These are phyloP conservation scores for Pseudopyrenochaeta lycopersici DNA, from an alignment of 2,329 filamentous ascomycete genomes.

Conservation along the genomic window DNA sequence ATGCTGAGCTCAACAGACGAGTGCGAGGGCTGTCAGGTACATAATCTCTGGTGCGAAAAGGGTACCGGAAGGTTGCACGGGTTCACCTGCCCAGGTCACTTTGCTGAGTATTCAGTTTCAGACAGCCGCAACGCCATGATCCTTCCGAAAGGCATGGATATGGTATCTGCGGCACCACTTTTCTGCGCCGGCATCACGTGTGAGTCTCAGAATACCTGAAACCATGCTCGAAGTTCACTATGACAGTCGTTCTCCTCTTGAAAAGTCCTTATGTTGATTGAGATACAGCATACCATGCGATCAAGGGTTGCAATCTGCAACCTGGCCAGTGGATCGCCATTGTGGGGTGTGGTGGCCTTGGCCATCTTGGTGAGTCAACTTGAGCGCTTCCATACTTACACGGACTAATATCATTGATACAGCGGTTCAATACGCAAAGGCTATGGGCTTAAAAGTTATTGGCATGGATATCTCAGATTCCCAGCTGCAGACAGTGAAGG, in stretches of 20 bases:
- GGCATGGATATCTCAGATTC: constrained; percentile 53
- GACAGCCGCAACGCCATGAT: constrained; percentile 54
- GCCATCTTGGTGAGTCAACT: constrained; percentile 41
- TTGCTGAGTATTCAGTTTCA: constrained; percentile 56
- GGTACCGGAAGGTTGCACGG: constrained; percentile 23
- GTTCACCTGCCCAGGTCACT: constrained; percentile 53
- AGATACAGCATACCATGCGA: constrained; percentile 27
- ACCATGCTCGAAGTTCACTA: no score
- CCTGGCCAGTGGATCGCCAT: constrained; percentile 49
- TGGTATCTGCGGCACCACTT: constrained; percentile 49
- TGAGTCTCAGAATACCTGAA: background rate
- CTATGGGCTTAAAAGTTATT: constrained; percentile 53
- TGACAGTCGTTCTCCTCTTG: no score
- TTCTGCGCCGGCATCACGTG: constrained; percentile 61
- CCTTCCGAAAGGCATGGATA: constrained; percentile 45
- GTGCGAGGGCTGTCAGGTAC: constrained; percentile 56
- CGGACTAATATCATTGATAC: background rate
- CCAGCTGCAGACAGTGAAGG: constrained; percentile 30
- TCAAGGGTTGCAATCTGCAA: constrained; percentile 32
- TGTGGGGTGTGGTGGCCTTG: constrained; percentile 55
- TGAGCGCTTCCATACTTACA: background rate
- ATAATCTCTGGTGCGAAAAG: constrained; percentile 49
- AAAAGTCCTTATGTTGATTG: no score
- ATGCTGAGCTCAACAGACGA: constrained; percentile 29
- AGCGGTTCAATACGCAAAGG: constrained; percentile 55